Conservation (phyloP, 371 early-diverging fungal genomes). For the Saksenaea vasiformis region DNA sequence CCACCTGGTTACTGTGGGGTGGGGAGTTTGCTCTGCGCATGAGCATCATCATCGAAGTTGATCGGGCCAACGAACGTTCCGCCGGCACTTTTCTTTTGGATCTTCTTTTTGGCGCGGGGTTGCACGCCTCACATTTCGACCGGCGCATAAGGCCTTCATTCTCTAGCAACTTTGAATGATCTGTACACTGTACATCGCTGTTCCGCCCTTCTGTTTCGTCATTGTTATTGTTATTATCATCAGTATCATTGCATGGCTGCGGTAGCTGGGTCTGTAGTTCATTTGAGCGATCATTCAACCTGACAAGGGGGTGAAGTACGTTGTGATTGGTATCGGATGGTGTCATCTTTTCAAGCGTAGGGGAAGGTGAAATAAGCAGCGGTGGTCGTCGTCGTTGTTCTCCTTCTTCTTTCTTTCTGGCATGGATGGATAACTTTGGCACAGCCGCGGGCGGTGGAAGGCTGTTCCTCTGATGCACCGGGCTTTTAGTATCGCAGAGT, state of each 20-base stretch:
- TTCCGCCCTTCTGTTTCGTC: background rate
- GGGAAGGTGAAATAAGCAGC: background rate
- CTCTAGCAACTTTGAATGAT: slow-evolving; percentile 21
- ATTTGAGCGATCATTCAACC: background rate
- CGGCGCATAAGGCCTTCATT: slow-evolving; percentile 20
- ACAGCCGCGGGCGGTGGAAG: background rate
- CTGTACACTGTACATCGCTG: slow-evolving; percentile 1
- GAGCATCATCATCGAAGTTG: slow-evolving; percentile 18
- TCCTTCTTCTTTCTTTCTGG: background rate
- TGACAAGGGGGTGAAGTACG: background rate
- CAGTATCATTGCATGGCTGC: background rate
- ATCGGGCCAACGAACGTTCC: slow-evolving; percentile 14
- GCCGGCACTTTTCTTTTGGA: background rate
- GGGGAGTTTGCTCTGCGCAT: slow-evolving; percentile 4
- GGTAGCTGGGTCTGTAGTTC: background rate
- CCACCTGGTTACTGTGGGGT: background rate
- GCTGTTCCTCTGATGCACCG: background rate
- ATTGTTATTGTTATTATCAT: too few species aligned
- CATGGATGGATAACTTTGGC: background rate
- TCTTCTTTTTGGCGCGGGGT: slow-evolving; percentile 7
- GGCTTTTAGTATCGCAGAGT: background rate
- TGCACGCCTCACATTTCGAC: slow-evolving; percentile 25
- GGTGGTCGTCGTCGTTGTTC: background rate
- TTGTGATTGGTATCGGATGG: background rate
- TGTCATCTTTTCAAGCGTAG: background rate